phyloP scores from a whole-genome alignment of 257 asterid genomes.

The Buddleja alternifolia region DNA sequence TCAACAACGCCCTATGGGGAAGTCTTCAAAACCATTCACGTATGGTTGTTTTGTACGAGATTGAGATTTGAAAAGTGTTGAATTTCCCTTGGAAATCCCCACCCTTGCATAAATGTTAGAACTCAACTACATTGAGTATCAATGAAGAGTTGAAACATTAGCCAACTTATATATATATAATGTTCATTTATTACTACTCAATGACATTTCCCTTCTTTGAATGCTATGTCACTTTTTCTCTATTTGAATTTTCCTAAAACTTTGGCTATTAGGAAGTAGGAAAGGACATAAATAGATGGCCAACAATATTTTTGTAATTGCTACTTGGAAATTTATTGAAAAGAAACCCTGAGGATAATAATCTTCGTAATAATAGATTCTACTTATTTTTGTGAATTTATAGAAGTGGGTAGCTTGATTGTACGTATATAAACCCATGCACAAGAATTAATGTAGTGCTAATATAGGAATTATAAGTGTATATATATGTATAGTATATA shows the following conservation, averaged over 20 bases:
- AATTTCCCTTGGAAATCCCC: slow-evolving; percentile 24
- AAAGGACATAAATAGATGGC: slow-evolving; percentile 2
- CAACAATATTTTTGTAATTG: slow-evolving; percentile 29
- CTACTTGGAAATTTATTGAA: slow-evolving; percentile 18
- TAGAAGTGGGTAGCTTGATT: background rate
- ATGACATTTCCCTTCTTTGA: slow-evolving; percentile 8
- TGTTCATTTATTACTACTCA: slow-evolving; percentile 28
- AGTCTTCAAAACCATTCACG: slow-evolving; percentile 14
- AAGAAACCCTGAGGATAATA: slow-evolving; percentile 6
- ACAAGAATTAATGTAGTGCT: background rate
- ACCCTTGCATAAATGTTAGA: slow-evolving; percentile 28
- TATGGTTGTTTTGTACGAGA: slow-evolving; percentile 32
- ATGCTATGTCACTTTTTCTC: slow-evolving; percentile 17
- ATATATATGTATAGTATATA: too few species aligned
- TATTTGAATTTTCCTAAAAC: slow-evolving; percentile 1
- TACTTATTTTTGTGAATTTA: slow-evolving; percentile 22
- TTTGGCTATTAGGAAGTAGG: background rate
- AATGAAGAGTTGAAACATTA: slow-evolving; percentile 17
- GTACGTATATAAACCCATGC: too few species aligned
- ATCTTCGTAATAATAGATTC: slow-evolving; percentile 19
- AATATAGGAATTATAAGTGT: too few species aligned
- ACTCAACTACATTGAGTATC: slow-evolving; percentile 27
- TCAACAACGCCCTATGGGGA: slow-evolving; percentile 31
- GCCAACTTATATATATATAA: slow-evolving; percentile 20
- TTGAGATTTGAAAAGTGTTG: slow-evolving; percentile 5